Base-by-base conservation (phyloP, 2,329 filamentous ascomycete genomes). In the Neoarthrinium moseri region DNA sequence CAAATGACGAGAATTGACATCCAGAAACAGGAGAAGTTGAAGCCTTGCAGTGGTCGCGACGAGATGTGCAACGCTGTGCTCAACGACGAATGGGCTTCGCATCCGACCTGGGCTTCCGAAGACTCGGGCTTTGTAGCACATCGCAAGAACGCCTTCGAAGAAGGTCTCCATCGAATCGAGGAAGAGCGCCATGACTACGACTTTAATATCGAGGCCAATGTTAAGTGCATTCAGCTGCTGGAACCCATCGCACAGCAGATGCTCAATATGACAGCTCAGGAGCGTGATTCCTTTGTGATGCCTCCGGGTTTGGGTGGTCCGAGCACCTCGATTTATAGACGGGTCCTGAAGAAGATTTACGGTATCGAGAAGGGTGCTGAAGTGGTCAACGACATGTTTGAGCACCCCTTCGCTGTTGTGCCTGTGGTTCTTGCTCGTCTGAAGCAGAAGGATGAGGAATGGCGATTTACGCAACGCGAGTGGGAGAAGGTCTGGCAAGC, bases 401-500 rank as follows among this genome's bases (percentile, higher is more conserved):
- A 77, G 33, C 80, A 88, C 45, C 94, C 94, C 0, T 91, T 88
- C 59, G 84, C 85, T 30, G 91, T 97, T 3, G 83, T 99, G 3
- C 94, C 94, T 0, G 84, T 97, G 29, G 80, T 99, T 22, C 74
- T 99, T 49, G 86, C 89, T 42, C 83, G 94, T 11, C 78, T 99
- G 56, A 97, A 97, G 71, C 89, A 95, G 59, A 96, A 97, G 65
- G 86, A 95, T 35, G 94, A 99, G 66, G 91, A 97, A 60, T 99
- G 94, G 94, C 90, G 95, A 53, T 91, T 95, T 56, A 92, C 90
- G 5, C 91, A 89, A 75, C 89, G 94, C 24, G 95, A 99, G 64
- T 99, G 94, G 94, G 91, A 97, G 67, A 96, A 96, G 69, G 91
- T 99, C 6, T 99, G 94, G 94, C 90, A 94, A 52, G 86, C 90